Base-by-base conservation (phyloP, 805 yeast genomes). In the Suhomyces sp. region DNA sequence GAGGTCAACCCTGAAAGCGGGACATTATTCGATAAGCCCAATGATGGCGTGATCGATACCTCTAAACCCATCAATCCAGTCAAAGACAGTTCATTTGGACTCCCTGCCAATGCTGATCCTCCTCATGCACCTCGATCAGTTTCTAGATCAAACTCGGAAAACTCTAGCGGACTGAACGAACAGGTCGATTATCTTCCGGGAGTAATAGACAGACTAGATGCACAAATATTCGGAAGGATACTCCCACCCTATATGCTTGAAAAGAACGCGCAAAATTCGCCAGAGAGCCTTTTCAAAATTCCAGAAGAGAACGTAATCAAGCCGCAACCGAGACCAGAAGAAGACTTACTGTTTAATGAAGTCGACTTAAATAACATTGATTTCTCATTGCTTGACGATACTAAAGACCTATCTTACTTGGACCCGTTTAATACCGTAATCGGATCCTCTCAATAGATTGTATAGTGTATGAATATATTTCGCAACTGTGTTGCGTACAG, bases 241-340 rank as follows among this genome's bases (percentile, higher is more conserved):
- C 64, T 89, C 46, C 96, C 96, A 2, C 94, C 96, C 3, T 89
- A 87, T 63, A 89, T 89, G 96, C 74, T 84, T 46, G 76, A 72
- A 50, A 62, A 57, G 46, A 65, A 62, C 17, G 52, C 49, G 5
- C 17, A 15, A 20, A 27, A 6, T 13, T 35, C 48, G 12, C 40
- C 7, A 15, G 17, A 29, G 17, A 29, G 40, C 13, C 31, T 29
- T 7, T 24, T 25, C 10, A 43, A 25, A 13, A 25, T 39, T 12
- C 37, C 24, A n/a, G 49, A 31, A 17, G 49, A 29, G 6, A 27
- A 17, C 9, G 44, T 17, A 21, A 24, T 15, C 21, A 43, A 21
- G 15, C 24, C 37, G 12, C 25, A 27, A n/a, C 15, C 39, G 20
- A 8, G 22, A 37, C 21, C 41, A 6, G 41, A 47, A 15, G 44